These are phyloP conservation scores for Trichoderma lentiforme DNA, from an alignment of 2,329 filamentous ascomycete species.

Conservation along the genomic window DNA sequence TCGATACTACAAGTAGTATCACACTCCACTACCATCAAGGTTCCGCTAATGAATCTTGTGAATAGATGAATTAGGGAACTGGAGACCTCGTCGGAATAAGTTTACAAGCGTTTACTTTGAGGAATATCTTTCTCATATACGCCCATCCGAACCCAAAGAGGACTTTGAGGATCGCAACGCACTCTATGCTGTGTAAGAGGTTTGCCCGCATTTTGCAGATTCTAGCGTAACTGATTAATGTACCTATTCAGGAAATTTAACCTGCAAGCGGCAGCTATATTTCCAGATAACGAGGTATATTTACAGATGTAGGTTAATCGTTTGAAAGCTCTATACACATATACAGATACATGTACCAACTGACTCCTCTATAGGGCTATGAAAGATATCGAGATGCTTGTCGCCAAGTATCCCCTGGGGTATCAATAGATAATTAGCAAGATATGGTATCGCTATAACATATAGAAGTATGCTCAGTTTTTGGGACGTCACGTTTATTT, in stretches of 20 bases:
- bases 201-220: not conserved
- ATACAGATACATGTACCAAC: not conserved
- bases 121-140: not conserved
- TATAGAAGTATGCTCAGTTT: not conserved
- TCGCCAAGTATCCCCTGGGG: not conserved
- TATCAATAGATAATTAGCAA: not conserved
- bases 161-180: not conserved
- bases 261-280: not conserved
- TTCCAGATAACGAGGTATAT: not conserved
- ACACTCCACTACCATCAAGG: not conserved
- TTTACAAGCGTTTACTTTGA: not conserved
- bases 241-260: not conserved
- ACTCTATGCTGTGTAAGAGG: not conserved
- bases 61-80: not conserved
- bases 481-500: not conserved
- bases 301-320: not conserved
- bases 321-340: not conserved
- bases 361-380: not conserved
- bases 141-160: not conserved
- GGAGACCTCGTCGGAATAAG: not conserved
- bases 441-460: not conserved
- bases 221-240: not conserved
- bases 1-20: not conserved
- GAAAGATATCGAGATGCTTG: not conserved
- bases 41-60: not conserved